Conservation (phyloP, 441 rosid species). For the Gossypium laxum region DNA sequence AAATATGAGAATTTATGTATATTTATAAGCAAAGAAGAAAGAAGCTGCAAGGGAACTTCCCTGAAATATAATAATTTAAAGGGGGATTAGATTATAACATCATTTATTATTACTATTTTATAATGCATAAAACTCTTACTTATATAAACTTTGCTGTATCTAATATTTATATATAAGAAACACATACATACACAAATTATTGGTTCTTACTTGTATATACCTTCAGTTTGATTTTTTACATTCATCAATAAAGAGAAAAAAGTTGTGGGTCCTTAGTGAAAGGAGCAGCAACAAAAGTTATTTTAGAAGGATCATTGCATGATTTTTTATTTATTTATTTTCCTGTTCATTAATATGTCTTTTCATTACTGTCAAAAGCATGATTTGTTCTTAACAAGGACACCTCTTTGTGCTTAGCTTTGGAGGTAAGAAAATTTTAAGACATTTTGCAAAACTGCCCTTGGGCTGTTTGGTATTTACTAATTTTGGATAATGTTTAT, state of each 20-base stretch:
- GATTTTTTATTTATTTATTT: not conserved
- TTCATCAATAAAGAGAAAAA: not conserved
- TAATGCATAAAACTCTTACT: too few relatives aligned
- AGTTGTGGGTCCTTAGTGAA: slow-evolving; percentile 12
- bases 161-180: too few relatives aligned
- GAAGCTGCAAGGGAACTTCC: slow-evolving; percentile 22
- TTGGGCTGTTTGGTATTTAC: not conserved
- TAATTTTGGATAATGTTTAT: not conserved
- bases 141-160: too few relatives aligned
- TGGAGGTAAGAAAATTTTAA: not conserved
- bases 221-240: not conserved
- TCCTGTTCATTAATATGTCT: not conserved
- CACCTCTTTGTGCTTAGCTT: not conserved
- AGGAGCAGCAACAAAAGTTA: not conserved
- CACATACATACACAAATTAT: too few relatives aligned
- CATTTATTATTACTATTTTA: too few relatives aligned
- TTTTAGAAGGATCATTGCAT: not conserved
- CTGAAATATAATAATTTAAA: not conserved
- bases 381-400: slow-evolving; percentile 1
- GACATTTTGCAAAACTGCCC: not conserved
- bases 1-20: not conserved
- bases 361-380: not conserved
- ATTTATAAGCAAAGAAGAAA: not conserved
- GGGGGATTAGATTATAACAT: not conserved
- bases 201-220: too few relatives aligned